Evolutionary conservation across 1,284 basidiomycete species (phyloP), one percentile per base, ranked within the genome.

Genomic region (Tilletia setariae): DNA sequence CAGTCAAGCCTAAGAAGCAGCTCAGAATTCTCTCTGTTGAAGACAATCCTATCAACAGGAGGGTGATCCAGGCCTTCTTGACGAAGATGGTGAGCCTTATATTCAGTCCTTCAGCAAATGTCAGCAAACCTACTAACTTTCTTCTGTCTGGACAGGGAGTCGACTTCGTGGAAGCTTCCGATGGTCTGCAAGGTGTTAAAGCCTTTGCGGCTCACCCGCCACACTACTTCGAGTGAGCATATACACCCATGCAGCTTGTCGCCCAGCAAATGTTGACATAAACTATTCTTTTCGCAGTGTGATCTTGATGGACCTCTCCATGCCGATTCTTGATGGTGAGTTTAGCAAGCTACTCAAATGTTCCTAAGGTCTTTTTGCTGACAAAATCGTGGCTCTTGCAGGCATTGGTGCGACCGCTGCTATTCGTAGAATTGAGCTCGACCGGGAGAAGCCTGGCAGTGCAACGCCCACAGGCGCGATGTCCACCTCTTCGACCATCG

Each of bases 151-250:
- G 28, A 16, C 3, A 66, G 30, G 23, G 86, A 81, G 92, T 90
- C 78, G 88, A 91, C 63, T 91, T 87, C 77, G 85, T 87, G 51
- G 89, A 91, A 76, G 92, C 93, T 1, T 88, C 89, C 1, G 90
- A 96, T 77, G 94, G 94, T 7, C 87, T 88, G 65, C 89, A 91
- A 68, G 93, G 92, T 15, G 92, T 96, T 19, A 87, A 88, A n/a
- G 84, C 89, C 28, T 95, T 91, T 80, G 86, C 87, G 70, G 76
- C 85, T 16, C 86, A 89, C 13, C 70, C 69, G 16, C 65, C 69
- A 16, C 88, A 88, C 6, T 87, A 88, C 69, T 89, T 93, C 79
- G 88, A 72, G 30, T 83, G 81, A 62, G 77, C 35, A 40, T 4
- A 40, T 4, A 79, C 70, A 84, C 79, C 82, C 62, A 23, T n/a